Base-by-base conservation (phyloP, 257 asterid genomes). In the Rauvolfia tetraphylla region DNA sequence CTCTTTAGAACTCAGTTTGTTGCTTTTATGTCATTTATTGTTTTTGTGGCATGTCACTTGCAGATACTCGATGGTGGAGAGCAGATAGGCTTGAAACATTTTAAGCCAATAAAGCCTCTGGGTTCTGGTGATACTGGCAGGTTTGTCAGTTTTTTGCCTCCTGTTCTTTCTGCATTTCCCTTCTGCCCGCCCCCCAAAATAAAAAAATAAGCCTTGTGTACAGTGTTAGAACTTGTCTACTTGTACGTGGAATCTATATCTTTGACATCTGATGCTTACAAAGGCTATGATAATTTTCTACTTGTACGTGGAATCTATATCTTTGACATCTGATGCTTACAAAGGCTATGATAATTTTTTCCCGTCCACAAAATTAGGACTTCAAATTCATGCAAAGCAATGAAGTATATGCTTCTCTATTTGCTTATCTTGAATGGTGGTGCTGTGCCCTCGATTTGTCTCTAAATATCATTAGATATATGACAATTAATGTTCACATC, bases 41-140 rank as follows among this genome's bases (percentile, higher is more conserved):
- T 49, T 39, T 25, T 49, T 67, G 39, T 75, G 63, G 46, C 65
- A 67, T 58, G 66, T 12, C 41, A 78, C 76, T 67, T 81, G 81
- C 91, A 95, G 99, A 82, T 93, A 80, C 77, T 81, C 51, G 93
- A 88, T 1, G 71, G 80, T 59, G 99, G 97, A 74, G 98, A 95
- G 73, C 92, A 83, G 80, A 82, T 95, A 72, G 88, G 95, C 71
- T 87, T 95, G 86, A 93, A 91, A 74, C 99, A 95, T 84, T 93
- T 93, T 77, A 93, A 79, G 85, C 99, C 99, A 49, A 81, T 95
- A 63, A 93, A 91, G 81, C 97, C 99, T n/a, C 78, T 95, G 75
- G 99, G 99, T 79, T 89, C 97, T 68, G 99, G 99, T 66, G 99
- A 93, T 79, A 95, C 99, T 41, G 99, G 99, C 81, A 91, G 98